phyloP scores from a whole-genome alignment of 2,329 filamentous ascomycete genomes.

The Aspergillus felis region DNA sequence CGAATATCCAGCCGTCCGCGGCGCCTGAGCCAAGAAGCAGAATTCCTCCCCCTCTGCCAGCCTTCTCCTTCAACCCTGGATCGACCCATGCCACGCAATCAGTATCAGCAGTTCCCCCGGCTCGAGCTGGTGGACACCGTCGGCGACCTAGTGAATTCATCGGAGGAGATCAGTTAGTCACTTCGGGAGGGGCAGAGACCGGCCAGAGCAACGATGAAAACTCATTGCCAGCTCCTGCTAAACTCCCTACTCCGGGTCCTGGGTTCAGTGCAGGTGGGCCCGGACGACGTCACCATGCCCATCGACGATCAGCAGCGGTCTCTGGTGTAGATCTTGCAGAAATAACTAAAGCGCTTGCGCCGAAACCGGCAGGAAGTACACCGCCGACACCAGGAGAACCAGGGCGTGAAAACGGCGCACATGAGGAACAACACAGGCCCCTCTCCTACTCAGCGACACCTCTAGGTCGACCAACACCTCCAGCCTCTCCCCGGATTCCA shows the following conservation, averaged over 20 bases:
- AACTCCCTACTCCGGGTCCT: conserved; percentile 29
- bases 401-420: conserved; percentile 21
- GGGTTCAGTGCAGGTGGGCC: conserved; percentile 45
- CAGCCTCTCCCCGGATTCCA: conserved; percentile 29
- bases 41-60: conserved; percentile 29
- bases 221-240: conserved; percentile 18
- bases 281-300: conserved; percentile 66
- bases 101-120: conserved; percentile 50
- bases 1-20: conserved; percentile 35
- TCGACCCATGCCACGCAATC: conserved; percentile 41
- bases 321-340: conserved; percentile 74
- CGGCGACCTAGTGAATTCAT: conserved; percentile 85
- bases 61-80: conserved; percentile 38
- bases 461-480: conserved; percentile 28
- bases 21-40: conserved; percentile 50
- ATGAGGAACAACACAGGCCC: conserved; percentile 28
- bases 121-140: conserved; percentile 59
- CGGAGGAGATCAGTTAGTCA: conserved; percentile 55
- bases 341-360: conserved; percentile 44
- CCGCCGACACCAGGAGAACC: conserved; percentile 46
- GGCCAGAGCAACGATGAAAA: conserved; percentile 22
- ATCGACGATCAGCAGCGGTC: conserved; percentile 75
- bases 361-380: conserved; percentile 55
- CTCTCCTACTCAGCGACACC: conserved; percentile 32
- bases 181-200: conserved; percentile 62